These are phyloP conservation scores for Colletotrichum orbiculare DNA, from an alignment of 2,329 filamentous ascomycete genomes.

Conservation along the genomic window DNA sequence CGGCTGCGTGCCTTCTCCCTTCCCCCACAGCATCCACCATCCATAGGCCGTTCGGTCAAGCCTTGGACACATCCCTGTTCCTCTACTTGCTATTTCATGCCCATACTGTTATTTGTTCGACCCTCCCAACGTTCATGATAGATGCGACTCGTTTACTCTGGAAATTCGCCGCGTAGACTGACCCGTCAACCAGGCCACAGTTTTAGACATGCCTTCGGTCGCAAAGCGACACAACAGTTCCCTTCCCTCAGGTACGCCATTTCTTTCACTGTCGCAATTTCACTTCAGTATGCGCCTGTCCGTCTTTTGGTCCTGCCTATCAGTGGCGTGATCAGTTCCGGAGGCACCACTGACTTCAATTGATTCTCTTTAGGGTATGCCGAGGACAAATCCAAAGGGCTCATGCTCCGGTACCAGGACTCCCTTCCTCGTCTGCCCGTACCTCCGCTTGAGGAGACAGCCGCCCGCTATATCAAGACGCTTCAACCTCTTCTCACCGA, in stretches of 20 bases:
- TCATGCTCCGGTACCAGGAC: conserved; percentile 87
- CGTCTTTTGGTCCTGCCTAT: no score
- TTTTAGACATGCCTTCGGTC: conserved; percentile 62
- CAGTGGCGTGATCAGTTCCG: no score
- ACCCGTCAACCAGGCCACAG: conserved; percentile 7
- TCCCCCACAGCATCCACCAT: not conserved
- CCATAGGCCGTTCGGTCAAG: no score
- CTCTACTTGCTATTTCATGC: no score
- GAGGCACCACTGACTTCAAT: conserved; percentile 1
- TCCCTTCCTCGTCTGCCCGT: conserved; percentile 85
- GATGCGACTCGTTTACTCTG: no score
- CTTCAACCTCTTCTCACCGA: conserved; percentile 79
- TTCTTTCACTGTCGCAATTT: not conserved
- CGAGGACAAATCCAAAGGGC: conserved; percentile 82
- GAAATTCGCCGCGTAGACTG: not conserved
- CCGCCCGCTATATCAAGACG: conserved; percentile 82
- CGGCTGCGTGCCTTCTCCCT: not conserved
- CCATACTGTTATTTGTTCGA: no score
- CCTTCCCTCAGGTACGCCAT: conserved; percentile 59
- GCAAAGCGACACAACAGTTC: conserved; percentile 68
- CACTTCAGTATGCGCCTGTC: not conserved
- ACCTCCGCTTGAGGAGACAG: conserved; percentile 84
- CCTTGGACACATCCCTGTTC: no score
- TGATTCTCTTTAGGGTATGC: conserved; percentile 69
- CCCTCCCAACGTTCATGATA: no score